Conservation (phyloP, 2,329 filamentous ascomycete species). For the Paecilomyces niveus region DNA sequence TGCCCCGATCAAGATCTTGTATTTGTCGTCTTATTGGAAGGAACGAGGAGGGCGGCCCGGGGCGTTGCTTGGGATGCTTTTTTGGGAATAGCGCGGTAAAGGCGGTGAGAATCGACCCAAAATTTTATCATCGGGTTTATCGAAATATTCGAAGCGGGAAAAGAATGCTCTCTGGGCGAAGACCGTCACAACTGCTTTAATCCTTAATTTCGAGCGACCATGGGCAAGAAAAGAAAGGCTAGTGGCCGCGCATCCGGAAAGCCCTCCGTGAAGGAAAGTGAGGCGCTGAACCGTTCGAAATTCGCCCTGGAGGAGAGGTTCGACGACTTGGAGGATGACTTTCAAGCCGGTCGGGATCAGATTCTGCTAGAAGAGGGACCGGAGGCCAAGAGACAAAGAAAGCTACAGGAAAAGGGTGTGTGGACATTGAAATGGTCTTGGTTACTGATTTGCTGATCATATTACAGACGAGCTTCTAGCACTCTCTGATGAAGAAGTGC, state of each 20-base stretch:
- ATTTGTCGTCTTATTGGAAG: not conserved
- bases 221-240: conserved; percentile 63
- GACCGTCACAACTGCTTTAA: conserved; percentile 2
- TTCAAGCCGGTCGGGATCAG: conserved; percentile 78
- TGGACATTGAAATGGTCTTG: not conserved
- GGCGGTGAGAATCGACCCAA: conserved; percentile 5
- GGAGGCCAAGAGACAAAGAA: conserved; percentile 67
- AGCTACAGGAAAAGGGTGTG: conserved; percentile 59
- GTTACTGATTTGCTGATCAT: conserved; percentile 10
- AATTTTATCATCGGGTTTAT: conserved; percentile 1
- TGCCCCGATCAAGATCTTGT: conserved; percentile 14
- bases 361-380: conserved; percentile 78
- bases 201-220: conserved; percentile 16
- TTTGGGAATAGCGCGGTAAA: not conserved
- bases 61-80: not conserved
- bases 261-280: conserved; percentile 25
- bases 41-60: conserved; percentile 4
- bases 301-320: conserved; percentile 60
- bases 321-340: conserved; percentile 89
- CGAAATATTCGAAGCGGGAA: not conserved
- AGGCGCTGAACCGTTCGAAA: conserved; percentile 22
- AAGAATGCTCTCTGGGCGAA: not conserved
- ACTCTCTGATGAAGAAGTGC: conserved; percentile 56
- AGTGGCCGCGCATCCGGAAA: conserved; percentile 38
- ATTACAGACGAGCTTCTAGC: conserved; percentile 49